Percentiles rank a stretch among this genome's conserved stretches.
Evolutionary conservation across 108 stramenopile genomes (phyloP).

Genomic region (Pseudonitzschia delicatissima): DNA sequence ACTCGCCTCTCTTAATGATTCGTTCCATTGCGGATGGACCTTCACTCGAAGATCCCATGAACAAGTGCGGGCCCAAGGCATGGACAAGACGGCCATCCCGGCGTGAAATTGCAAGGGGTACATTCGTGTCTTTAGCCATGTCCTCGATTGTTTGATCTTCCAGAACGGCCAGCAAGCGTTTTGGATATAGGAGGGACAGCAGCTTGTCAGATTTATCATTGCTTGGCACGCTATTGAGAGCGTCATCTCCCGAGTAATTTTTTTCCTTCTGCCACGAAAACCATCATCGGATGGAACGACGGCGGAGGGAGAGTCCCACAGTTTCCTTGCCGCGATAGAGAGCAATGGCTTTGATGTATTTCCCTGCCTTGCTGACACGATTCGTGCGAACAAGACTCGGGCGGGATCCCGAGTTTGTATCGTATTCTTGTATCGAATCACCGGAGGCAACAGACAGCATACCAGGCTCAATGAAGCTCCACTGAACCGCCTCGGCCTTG

Average conservation of each 20-base stretch:
- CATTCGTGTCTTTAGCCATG: constrained; percentile 39
- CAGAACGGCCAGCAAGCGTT: constrained; percentile 51
- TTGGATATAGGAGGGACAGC: constrained; percentile 22
- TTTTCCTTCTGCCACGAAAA: not conserved
- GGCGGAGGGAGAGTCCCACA: too few species aligned
- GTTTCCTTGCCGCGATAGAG: constrained; percentile 22
- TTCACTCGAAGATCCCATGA: constrained; percentile 42
- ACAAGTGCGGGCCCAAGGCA: constrained; percentile 48
- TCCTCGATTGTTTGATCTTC: constrained; percentile 42
- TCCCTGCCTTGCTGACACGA: constrained; percentile 8
- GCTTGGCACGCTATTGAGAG: not conserved
- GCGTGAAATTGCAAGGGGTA: constrained; percentile 63
- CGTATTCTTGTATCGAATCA: constrained; percentile 50
- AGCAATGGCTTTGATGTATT: constrained; percentile 31
- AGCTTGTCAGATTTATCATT: constrained; percentile 4
- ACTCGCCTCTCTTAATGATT: not conserved
- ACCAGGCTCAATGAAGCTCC: constrained; percentile 41
- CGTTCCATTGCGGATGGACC: constrained; percentile 33
- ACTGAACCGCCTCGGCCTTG: constrained; percentile 48
- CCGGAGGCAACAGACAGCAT: constrained; percentile 49
- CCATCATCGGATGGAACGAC: not conserved
- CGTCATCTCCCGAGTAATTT: too few species aligned
- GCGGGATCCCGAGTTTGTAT: constrained; percentile 55
- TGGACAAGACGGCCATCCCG: constrained; percentile 71
- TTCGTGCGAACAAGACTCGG: constrained; percentile 32